Evolutionary conservation across 1,139 yeast species (phyloP).

Genomic region (Ashbya aceris): DNA sequence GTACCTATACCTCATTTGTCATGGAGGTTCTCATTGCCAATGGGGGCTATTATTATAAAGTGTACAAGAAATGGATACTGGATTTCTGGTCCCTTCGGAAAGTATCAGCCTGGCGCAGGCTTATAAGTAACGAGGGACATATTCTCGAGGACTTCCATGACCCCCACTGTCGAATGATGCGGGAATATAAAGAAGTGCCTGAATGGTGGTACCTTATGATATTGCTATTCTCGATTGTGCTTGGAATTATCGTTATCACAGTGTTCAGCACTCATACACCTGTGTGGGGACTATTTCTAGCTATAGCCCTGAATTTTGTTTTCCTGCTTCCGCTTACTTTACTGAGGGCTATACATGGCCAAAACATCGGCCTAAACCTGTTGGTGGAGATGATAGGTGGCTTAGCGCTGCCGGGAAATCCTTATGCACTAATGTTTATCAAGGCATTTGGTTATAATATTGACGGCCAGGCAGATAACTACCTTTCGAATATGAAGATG

Average conservation of each 20-base stretch:
- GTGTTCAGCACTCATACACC: conserved; percentile 37
- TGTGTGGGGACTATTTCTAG: conserved; percentile 47
- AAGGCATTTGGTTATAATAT: conserved; percentile 53
- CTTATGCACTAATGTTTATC: conserved; percentile 48
- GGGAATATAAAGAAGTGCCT: conserved; percentile 50
- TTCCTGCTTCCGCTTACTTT: conserved; percentile 45
- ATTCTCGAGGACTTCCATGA: conserved; percentile 35
- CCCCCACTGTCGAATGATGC: conserved; percentile 50
- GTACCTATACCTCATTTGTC: conserved; percentile 48
- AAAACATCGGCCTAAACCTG: conserved; percentile 45
- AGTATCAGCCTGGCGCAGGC: conserved; percentile 17
- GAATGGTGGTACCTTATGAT: conserved; percentile 48
- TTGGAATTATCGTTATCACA: conserved; percentile 42
- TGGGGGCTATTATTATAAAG: conserved; percentile 21
- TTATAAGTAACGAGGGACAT: conserved; percentile 7
- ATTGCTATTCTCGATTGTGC: conserved; percentile 39
- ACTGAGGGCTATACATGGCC: conserved; percentile 46
- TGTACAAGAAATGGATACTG: conserved; percentile 22
- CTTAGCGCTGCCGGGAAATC: conserved; percentile 56
- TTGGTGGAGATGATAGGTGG: conserved; percentile 55
- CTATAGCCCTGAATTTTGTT: conserved; percentile 44
- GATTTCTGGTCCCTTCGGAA: conserved; percentile 30
- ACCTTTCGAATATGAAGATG: conserved; percentile 46
- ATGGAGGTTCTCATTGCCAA: conserved; percentile 34
- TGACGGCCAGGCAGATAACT: conserved; percentile 53